phyloP scores from a whole-genome alignment of 2,329 filamentous ascomycete genomes.

The Aspergillus fumigatiaffinis region DNA sequence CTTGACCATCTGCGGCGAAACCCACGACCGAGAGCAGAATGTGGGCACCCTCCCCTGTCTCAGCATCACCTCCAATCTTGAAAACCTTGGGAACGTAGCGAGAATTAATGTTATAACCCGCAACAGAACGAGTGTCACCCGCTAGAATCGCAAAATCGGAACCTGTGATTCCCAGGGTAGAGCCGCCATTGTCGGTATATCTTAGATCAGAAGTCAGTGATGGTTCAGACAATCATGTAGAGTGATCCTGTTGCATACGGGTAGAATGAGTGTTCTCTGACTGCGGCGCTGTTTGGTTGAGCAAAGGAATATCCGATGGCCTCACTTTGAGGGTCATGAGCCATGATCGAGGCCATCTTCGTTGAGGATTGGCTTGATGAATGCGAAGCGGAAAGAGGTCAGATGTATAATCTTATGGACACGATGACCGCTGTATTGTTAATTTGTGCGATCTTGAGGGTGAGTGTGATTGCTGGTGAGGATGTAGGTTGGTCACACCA shows the following conservation, averaged over 20 bases:
- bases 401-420: neutral
- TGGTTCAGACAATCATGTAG: neutral
- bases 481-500: neutral
- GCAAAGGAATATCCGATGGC: constrained; percentile 60
- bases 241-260: constrained; percentile 58
- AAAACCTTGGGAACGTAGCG: constrained; percentile 94
- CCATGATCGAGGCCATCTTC: constrained; percentile 54
- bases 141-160: constrained; percentile 94
- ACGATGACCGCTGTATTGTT: neutral
- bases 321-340: constrained; percentile 46
- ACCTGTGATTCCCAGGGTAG: constrained; percentile 90
- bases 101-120: constrained; percentile 98
- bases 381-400: constrained; percentile 1
- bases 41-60: constrained; percentile 76
- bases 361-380: constrained; percentile 1
- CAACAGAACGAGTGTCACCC: constrained; percentile 92
- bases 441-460: neutral
- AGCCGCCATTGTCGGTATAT: constrained; percentile 97
- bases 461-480: neutral
- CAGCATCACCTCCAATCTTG: constrained; percentile 87
- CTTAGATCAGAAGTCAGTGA: constrained; percentile 26
- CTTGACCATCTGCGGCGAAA: constrained; percentile 91
- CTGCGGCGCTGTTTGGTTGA: constrained; percentile 46
- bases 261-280: constrained; percentile 74
- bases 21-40: constrained; percentile 92